Percentiles rank a stretch among this genome's conserved stretches.
Evolutionary conservation across 495 filamentous ascomycete species (phyloP).

Genomic region (Physcia stellaris): DNA sequence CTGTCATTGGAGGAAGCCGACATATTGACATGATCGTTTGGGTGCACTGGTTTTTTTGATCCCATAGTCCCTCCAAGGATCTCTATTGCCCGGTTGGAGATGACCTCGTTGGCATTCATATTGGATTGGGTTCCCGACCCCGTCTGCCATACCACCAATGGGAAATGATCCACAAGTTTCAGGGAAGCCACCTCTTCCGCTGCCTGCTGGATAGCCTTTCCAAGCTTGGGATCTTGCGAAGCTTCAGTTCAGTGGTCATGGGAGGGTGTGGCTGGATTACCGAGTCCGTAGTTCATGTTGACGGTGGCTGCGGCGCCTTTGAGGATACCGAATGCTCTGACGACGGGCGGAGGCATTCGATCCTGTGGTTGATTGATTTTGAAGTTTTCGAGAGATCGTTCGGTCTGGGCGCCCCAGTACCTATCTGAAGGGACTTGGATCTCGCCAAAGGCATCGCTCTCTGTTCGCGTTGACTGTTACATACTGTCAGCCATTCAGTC

Average conservation of each 20-base stretch:
- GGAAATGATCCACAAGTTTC: conserved; percentile 96
- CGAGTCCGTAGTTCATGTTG: conserved; percentile 90
- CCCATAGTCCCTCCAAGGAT: conserved; percentile 90
- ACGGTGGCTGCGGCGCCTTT: conserved; percentile 95
- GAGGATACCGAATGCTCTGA: conserved; percentile 90
- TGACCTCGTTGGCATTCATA: conserved; percentile 99
- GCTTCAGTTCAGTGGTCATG: conserved; percentile 7
- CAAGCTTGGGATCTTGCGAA: conserved; percentile 64
- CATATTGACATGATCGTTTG: conserved; percentile 99
- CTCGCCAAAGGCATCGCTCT: conserved; percentile 96
- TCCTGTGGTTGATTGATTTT: conserved; percentile 98
- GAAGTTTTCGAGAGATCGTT: conserved; percentile 95
- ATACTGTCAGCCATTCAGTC: not conserved
- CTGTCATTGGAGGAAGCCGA: conserved; percentile 97
- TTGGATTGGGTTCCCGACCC: conserved; percentile 98
- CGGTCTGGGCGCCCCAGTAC: conserved; percentile 99
- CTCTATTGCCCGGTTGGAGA: conserved; percentile 98
- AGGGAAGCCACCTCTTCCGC: conserved; percentile 84
- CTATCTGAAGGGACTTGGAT: conserved; percentile 83
- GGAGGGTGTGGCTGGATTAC: conserved; percentile 35
- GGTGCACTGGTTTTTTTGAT: conserved; percentile 94
- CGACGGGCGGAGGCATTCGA: conserved; percentile 87
- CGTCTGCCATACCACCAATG: conserved; percentile 97
- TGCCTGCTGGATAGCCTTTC: conserved; percentile 86
- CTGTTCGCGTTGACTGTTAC: conserved; percentile 40